A percentile compares a stretch with the other conserved stretches of the same genome.
These are phyloP conservation scores for Stagonosporopsis rhizophila DNA, from an alignment of 2,329 filamentous ascomycete genomes.

Conservation along the genomic window DNA sequence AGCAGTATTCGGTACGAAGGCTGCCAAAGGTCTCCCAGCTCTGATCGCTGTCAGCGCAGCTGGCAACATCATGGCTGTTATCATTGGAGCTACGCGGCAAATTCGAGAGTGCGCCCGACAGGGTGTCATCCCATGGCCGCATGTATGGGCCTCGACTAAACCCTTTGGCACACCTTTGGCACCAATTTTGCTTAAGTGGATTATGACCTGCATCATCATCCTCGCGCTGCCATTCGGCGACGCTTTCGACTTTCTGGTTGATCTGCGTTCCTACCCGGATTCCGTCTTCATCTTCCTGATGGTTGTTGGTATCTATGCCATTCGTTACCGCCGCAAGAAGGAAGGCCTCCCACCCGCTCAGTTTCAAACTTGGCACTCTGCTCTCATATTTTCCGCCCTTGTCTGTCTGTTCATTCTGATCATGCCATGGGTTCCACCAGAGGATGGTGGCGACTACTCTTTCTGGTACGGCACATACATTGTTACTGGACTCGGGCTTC, in stretches of 20 bases:
- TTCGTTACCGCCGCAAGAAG: slow-evolving; percentile 36
- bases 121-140: slow-evolving; percentile 38
- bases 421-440: slow-evolving; percentile 76
- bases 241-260: slow-evolving; percentile 69
- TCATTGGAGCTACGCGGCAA: slow-evolving; percentile 39
- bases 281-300: slow-evolving; percentile 36
- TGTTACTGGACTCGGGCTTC: slow-evolving; percentile 64
- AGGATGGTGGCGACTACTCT: slow-evolving; percentile 65
- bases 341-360: slow-evolving; percentile 31
- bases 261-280: slow-evolving; percentile 38
- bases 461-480: slow-evolving; percentile 79
- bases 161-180: slow-evolving; percentile 70
- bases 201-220: slow-evolving; percentile 37
- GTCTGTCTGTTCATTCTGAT: slow-evolving; percentile 58
- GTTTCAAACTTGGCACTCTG: slow-evolving; percentile 35
- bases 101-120: slow-evolving; percentile 42
- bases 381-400: slow-evolving; percentile 33
- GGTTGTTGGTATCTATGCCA: slow-evolving; percentile 34
- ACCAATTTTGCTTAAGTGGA: slow-evolving; percentile 56
- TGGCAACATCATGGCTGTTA: slow-evolving; percentile 41
- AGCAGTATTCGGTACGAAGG: slow-evolving; percentile 63
- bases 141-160: slow-evolving; percentile 68
- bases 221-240: slow-evolving; percentile 64
- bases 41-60: slow-evolving; percentile 37
- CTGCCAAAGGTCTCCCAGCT: slow-evolving; percentile 62